phyloP scores from a whole-genome alignment of 805 yeast species.

The Blastobotrys parvus region DNA sequence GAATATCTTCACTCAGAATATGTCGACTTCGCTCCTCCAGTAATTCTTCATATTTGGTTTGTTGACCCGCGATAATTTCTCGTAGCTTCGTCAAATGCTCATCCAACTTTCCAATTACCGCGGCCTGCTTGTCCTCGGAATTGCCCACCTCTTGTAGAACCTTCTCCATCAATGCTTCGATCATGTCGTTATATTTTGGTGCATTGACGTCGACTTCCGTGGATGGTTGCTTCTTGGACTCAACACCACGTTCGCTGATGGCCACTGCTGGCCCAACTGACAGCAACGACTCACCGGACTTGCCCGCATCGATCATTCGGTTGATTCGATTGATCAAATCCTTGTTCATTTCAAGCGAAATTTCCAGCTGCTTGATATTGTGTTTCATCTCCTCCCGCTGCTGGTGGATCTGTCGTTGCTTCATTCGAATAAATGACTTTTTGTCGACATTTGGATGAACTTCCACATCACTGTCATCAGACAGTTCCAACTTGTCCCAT shows the following conservation, averaged over 20 bases:
- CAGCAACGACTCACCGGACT: constrained; percentile 24
- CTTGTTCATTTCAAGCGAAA: constrained; percentile 74
- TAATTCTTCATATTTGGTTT: constrained; percentile 56
- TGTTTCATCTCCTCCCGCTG: constrained; percentile 73
- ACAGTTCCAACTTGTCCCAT: constrained; percentile 94
- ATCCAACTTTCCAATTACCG: constrained; percentile 30
- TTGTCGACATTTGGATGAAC: constrained; percentile 98
- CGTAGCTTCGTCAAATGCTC: constrained; percentile 67
- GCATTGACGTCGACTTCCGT: constrained; percentile 19
- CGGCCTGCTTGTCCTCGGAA: constrained; percentile 35
- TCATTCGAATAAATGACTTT: constrained; percentile 86
- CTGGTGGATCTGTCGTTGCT: constrained; percentile 94
- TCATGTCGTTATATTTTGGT: constrained; percentile 78
- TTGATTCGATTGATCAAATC: constrained; percentile 70
- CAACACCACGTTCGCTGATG: constrained; percentile 17
- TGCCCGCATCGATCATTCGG: constrained; percentile 39
- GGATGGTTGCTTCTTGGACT: constrained; percentile 21
- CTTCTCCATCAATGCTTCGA: constrained; percentile 80
- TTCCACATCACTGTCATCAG: constrained; percentile 95
- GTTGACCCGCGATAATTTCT: constrained; percentile 54
- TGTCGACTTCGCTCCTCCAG: constrained; percentile 62
- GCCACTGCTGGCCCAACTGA: constrained; percentile 20
- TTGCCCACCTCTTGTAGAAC: constrained; percentile 50
- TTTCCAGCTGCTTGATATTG: constrained; percentile 65
- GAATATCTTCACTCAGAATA: constrained; percentile 85